phyloP scores from a whole-genome alignment of 768 basidiomycete genomes.

The Pholiota molesta region DNA sequence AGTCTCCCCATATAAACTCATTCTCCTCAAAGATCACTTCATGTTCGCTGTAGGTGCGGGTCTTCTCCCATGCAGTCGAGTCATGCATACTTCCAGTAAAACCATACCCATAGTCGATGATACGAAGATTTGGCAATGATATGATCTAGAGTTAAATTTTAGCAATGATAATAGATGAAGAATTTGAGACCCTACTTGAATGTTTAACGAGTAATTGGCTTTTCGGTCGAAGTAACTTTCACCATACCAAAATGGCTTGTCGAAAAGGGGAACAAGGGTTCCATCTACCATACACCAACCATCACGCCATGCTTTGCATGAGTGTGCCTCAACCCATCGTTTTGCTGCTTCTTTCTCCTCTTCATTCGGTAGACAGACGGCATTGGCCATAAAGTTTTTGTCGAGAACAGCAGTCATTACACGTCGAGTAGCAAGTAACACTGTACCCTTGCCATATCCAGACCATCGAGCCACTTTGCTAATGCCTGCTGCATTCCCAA shows the following conservation, averaged over 20 bases:
- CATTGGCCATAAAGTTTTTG: constrained; percentile 25
- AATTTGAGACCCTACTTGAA: constrained; percentile 30
- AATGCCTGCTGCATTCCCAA: too few species aligned
- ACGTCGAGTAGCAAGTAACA: not conserved
- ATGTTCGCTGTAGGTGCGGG: constrained; percentile 23
- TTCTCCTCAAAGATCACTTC: constrained; percentile 22
- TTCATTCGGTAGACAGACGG: constrained; percentile 29
- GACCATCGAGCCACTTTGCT: too few species aligned
- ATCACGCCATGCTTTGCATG: constrained; percentile 36
- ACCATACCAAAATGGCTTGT: constrained; percentile 34
- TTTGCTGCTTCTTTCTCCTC: constrained; percentile 40
- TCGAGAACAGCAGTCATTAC: constrained; percentile 35
- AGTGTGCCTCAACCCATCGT: constrained; percentile 34
- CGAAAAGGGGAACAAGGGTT: constrained; percentile 35
- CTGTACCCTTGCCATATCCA: too few species aligned
- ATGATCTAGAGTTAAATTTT: too few species aligned
- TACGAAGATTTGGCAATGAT: constrained; percentile 36
- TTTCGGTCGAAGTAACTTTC: constrained; percentile 41
- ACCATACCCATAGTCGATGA: constrained; percentile 36
- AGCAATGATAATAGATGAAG: too few species aligned
- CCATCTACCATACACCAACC: constrained; percentile 42
- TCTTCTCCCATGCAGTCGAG: constrained; percentile 31
- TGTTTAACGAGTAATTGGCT: constrained; percentile 39
- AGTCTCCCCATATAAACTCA: constrained; percentile 43
- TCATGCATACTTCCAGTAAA: constrained; percentile 35